These are phyloP conservation scores for Malassezia caprae DNA, from an alignment of 1,284 basidiomycete genomes.

Conservation along the genomic window DNA sequence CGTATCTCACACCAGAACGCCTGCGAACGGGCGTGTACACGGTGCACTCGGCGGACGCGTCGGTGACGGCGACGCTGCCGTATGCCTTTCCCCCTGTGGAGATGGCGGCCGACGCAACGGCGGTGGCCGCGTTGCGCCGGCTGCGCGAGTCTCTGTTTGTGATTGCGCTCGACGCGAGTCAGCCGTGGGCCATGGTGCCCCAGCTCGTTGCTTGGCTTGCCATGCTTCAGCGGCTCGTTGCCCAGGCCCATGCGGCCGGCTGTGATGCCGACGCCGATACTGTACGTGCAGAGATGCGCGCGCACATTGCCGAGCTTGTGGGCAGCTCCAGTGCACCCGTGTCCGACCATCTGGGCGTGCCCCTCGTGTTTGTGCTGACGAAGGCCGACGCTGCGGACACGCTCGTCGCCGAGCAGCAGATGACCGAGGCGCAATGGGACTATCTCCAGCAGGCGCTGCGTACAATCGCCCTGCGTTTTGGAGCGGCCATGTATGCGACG, in stretches of 20 bases:
- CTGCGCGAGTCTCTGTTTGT: slow-evolving; percentile 71
- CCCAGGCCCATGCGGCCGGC: background rate
- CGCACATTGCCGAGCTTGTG: slow-evolving; percentile 50
- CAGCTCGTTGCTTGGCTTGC: slow-evolving; percentile 74
- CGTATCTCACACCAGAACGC: slow-evolving; percentile 15
- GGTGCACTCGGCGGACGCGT: slow-evolving; percentile 65
- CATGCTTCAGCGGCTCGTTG: slow-evolving; percentile 17
- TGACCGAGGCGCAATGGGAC: slow-evolving; percentile 81
- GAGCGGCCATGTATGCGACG: slow-evolving; percentile 83
- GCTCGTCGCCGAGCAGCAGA: slow-evolving; percentile 48
- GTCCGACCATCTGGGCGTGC: slow-evolving; percentile 59
- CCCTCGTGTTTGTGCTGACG: slow-evolving; percentile 79
- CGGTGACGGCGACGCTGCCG: slow-evolving; percentile 68
- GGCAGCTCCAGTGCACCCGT: slow-evolving; percentile 8
- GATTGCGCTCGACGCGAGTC: slow-evolving; percentile 89
- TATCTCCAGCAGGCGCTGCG: slow-evolving; percentile 87
- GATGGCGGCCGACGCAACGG: slow-evolving; percentile 17
- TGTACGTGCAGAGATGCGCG: slow-evolving; percentile 20
- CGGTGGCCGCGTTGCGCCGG: slow-evolving; percentile 43
- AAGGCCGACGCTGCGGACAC: slow-evolving; percentile 51
- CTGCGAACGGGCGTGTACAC: slow-evolving; percentile 67
- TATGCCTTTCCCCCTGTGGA: slow-evolving; percentile 61
- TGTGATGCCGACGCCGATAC: slow-evolving; percentile 56
- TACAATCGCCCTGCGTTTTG: slow-evolving; percentile 83
- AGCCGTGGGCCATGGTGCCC: slow-evolving; percentile 79